Percentiles rank a stretch among this genome's conserved stretches.
These are phyloP conservation scores for Coemansia sp. DNA, from an alignment of 192 early-diverging fungal genomes.

Conservation along the genomic window DNA sequence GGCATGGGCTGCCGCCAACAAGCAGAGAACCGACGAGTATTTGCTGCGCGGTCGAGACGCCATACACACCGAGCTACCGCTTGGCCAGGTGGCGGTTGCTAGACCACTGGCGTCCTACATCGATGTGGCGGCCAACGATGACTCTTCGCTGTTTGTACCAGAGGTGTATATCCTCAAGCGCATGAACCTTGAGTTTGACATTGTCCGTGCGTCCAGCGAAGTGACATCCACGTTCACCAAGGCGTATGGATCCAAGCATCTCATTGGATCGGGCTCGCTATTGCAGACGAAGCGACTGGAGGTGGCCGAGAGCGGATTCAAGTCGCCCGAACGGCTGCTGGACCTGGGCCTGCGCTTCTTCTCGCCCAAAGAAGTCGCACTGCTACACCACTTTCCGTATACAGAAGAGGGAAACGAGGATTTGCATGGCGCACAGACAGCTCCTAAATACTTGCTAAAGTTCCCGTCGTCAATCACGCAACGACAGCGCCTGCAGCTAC, in stretches of 20 bases:
- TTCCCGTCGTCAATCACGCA: slow-evolving; percentile 28
- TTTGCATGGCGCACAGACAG: not conserved
- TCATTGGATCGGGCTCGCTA: slow-evolving; percentile 74
- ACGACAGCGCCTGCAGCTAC: slow-evolving; percentile 35
- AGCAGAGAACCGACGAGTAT: slow-evolving; percentile 11
- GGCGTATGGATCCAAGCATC: slow-evolving; percentile 77
- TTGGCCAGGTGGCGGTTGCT: slow-evolving; percentile 5
- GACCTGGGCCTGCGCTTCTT: slow-evolving; percentile 76
- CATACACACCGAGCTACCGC: slow-evolving; percentile 31
- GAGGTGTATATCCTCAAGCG: slow-evolving; percentile 33
- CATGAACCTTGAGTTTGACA: slow-evolving; percentile 31
- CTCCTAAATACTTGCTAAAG: slow-evolving; percentile 8
- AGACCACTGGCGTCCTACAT: slow-evolving; percentile 20
- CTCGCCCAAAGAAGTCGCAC: slow-evolving; percentile 74
- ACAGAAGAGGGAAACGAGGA: not conserved
- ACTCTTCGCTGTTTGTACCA: slow-evolving; percentile 14
- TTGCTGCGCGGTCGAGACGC: slow-evolving; percentile 15
- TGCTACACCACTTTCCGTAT: slow-evolving; percentile 78
- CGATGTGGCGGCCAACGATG: not conserved
- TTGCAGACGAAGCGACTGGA: slow-evolving; percentile 73
- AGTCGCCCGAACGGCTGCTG: slow-evolving; percentile 62
- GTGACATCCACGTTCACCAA: slow-evolving; percentile 61
- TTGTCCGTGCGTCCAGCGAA: slow-evolving; percentile 19
- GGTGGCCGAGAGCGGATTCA: slow-evolving; percentile 61
- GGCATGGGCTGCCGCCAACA: not conserved